phyloP scores from a whole-genome alignment of 768 basidiomycete genomes.

The Trametes villosa region DNA sequence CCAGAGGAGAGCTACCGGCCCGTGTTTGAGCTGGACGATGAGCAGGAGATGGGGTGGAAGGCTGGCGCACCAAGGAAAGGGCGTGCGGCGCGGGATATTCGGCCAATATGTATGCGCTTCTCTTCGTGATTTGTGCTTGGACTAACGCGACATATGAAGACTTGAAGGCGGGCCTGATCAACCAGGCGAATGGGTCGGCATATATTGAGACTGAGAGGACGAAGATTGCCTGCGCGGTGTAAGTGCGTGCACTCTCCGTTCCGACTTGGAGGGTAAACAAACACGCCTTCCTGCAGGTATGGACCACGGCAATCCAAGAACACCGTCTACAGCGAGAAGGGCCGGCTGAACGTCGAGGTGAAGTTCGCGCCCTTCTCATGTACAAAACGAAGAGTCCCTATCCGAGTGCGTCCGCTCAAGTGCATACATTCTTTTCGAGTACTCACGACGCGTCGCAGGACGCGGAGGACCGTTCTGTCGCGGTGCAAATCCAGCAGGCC shows the following conservation, averaged over 20 bases:
- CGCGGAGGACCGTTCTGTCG: constrained; percentile 88
- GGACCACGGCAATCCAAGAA: constrained; percentile 87
- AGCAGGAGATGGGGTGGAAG: constrained; percentile 34
- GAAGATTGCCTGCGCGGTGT: constrained; percentile 98
- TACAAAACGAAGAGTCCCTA: constrained; percentile 72
- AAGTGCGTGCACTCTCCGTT: constrained; percentile 38
- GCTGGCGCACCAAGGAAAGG: constrained; percentile 48
- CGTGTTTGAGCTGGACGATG: constrained; percentile 51
- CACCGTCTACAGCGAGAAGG: constrained; percentile 81
- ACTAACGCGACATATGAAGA: constrained; percentile 54
- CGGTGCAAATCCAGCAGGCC: constrained; percentile 84
- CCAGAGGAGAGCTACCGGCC: constrained; percentile 84
- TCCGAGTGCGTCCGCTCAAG: constrained; percentile 63
- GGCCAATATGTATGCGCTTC: constrained; percentile 77
- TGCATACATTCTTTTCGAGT: neutral
- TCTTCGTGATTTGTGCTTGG: constrained; percentile 2
- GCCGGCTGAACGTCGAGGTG: constrained; percentile 91
- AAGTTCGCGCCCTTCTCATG: constrained; percentile 97
- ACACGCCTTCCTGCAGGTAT: constrained; percentile 52
- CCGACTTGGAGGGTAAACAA: neutral
- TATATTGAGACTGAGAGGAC: constrained; percentile 93
- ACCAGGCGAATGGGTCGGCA: constrained; percentile 93
- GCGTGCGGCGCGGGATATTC: constrained; percentile 64
- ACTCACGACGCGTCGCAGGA: constrained; percentile 57
- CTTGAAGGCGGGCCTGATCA: constrained; percentile 87